Percentiles rank a stretch among this genome's conserved stretches.
phyloP scores from a whole-genome alignment of 495 filamentous ascomycete species.

The Terfezia boudieri region DNA sequence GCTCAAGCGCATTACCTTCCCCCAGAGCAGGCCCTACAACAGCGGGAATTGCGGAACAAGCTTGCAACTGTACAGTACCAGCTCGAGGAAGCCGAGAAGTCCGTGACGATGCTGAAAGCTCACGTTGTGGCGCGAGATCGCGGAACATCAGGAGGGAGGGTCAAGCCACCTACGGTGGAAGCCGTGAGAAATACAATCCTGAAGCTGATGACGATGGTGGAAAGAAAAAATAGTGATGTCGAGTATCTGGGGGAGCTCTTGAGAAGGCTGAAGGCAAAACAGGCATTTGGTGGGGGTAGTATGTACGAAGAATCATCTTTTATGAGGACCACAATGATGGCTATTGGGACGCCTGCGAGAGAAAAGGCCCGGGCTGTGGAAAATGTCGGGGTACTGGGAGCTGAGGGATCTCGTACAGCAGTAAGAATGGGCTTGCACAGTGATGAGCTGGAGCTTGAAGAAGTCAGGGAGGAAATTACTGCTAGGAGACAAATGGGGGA shows the following conservation, averaged over 20 bases:
- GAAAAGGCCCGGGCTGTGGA: not conserved
- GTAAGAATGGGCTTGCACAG: too few species aligned
- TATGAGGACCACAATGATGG: not conserved
- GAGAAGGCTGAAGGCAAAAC: slow-evolving; percentile 12
- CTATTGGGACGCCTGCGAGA: not conserved
- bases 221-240: slow-evolving; percentile 68
- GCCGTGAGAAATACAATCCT: slow-evolving; percentile 73
- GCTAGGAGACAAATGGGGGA: slow-evolving; percentile 15
- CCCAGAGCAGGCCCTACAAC: slow-evolving; percentile 56
- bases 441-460: slow-evolving; percentile 15
- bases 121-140: slow-evolving; percentile 40
- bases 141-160: slow-evolving; percentile 23
- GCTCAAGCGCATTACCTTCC: slow-evolving; percentile 50
- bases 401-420: not conserved
- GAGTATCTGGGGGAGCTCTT: slow-evolving; percentile 75
- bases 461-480: slow-evolving; percentile 14
- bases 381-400: not conserved
- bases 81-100: slow-evolving; percentile 58
- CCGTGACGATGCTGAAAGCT: slow-evolving; percentile 56
- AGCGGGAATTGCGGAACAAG: slow-evolving; percentile 53
- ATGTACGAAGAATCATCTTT: not conserved
- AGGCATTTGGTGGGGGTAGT: not conserved
- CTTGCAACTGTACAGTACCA: slow-evolving; percentile 47
- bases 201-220: slow-evolving; percentile 80
- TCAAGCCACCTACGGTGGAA: slow-evolving; percentile 53